phyloP scores from a whole-genome alignment of 495 filamentous ascomycete species.

The Annulohypoxylon bovei region DNA sequence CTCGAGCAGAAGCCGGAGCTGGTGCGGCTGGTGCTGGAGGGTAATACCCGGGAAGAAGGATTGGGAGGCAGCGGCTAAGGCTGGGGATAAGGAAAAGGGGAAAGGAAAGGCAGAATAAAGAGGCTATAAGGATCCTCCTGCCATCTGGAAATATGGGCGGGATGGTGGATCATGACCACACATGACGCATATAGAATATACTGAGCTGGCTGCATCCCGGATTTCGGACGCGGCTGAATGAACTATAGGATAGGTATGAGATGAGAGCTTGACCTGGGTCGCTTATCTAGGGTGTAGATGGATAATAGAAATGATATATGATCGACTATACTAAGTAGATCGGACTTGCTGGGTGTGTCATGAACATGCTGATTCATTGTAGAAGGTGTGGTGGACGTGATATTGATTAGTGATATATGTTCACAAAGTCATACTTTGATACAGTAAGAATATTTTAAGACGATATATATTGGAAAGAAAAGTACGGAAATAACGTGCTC shows the following conservation, averaged over 20 bases:
- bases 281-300: neutral
- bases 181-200: slow-evolving; percentile 8
- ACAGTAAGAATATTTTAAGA: neutral
- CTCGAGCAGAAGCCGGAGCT: slow-evolving; percentile 66
- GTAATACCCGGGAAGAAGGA: slow-evolving; percentile 61
- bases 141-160: neutral
- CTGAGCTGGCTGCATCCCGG: neutral
- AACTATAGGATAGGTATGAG: neutral
- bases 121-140: neutral
- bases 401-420: too few species aligned
- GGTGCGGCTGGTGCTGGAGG: slow-evolving; percentile 72
- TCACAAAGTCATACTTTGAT: neutral
- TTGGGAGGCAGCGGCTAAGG: slow-evolving; percentile 35
- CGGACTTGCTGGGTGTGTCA: too few species aligned
- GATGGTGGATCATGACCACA: neutral
- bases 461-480: neutral
- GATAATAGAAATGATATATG: slow-evolving; percentile 1
- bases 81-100: neutral
- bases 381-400: too few species aligned
- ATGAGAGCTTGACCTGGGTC: neutral
- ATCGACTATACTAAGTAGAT: too few species aligned
- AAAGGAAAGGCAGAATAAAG: neutral
- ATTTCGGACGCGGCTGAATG: neutral
- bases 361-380: too few species aligned
- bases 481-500: neutral